These are phyloP conservation scores for Cladosporium sp. DNA, from an alignment of 2,329 filamentous ascomycete genomes.

Conservation along the genomic window DNA sequence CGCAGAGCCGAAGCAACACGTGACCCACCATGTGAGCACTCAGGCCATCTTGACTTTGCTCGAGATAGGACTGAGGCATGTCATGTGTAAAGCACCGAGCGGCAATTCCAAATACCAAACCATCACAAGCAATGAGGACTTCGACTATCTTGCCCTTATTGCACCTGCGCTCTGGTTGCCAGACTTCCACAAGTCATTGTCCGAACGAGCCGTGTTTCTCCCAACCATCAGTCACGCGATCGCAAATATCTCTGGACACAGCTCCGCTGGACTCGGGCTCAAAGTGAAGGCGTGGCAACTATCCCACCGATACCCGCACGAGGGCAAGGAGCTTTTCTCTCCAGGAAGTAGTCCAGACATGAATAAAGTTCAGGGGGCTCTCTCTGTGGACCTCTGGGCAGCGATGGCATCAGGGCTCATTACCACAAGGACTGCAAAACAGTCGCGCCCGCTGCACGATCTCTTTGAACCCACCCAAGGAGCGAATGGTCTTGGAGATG, in stretches of 20 bases:
- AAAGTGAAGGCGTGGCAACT: constrained; percentile 4
- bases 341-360: not conserved
- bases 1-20: not conserved
- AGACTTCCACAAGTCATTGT: constrained; percentile 36
- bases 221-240: constrained; percentile 42
- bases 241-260: constrained; percentile 11
- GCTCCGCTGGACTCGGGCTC: not conserved
- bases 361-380: constrained; percentile 15
- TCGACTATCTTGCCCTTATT: constrained; percentile 38
- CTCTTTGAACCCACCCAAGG: not conserved
- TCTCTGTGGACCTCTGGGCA: constrained; percentile 21
- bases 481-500: not conserved
- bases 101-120: constrained; percentile 25
- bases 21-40: not conserved
- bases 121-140: constrained; percentile 36
- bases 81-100: not conserved
- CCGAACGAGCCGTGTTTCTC: constrained; percentile 36
- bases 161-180: constrained; percentile 44
- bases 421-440: constrained; percentile 3
- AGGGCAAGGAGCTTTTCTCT: not conserved
- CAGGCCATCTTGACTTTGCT: not conserved
- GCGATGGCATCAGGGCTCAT: constrained; percentile 18
- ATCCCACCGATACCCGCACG: not conserved
- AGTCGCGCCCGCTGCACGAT: not conserved
- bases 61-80: not conserved